Conservation (phyloP, 1,284 basidiomycete species). For the Cryptococcus amylolentus region DNA sequence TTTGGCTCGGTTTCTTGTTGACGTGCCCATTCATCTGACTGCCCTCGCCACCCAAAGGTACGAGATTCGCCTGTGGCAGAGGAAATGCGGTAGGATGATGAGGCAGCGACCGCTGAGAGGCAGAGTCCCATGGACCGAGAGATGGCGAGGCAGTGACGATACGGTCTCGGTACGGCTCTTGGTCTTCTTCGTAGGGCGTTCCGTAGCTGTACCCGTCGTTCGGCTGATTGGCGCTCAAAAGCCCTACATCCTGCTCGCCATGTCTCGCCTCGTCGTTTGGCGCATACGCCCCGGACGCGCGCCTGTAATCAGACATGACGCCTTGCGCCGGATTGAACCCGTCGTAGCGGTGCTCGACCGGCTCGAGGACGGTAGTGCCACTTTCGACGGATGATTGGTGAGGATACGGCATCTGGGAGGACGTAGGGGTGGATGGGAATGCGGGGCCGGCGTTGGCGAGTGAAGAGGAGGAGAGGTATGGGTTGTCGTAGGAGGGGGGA, state of each 20-base stretch:
- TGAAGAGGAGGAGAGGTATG: background rate
- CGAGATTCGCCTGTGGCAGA: conserved; percentile 1
- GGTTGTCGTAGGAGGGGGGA: background rate
- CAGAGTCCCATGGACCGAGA: conserved; percentile 43
- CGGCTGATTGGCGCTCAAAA: conserved; percentile 2
- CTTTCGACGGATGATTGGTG: conserved; percentile 17
- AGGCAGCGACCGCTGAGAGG: conserved; percentile 26
- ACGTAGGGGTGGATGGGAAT: conserved; percentile 4
- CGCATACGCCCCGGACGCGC: background rate
- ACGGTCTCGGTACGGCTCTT: conserved; percentile 1
- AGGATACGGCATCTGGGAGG: conserved; percentile 14
- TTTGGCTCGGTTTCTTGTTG: conserved; percentile 22
- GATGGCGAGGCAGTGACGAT: conserved; percentile 13
- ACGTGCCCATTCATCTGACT: conserved; percentile 8
- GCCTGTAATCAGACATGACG: conserved; percentile 5
- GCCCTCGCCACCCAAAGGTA: conserved; percentile 5
- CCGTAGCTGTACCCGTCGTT: conserved; percentile 12
- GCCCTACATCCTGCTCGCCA: conserved; percentile 13
- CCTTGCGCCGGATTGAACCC: conserved; percentile 6
- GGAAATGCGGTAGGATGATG: conserved; percentile 6
- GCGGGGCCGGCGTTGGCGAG: background rate
- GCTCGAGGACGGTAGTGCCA: conserved; percentile 10
- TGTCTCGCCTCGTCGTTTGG: background rate
- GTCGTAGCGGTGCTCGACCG: background rate
- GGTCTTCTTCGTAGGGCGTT: conserved; percentile 12